Conservation (phyloP, 73 alveolate genomes). For the Paramecium bursaria region DNA sequence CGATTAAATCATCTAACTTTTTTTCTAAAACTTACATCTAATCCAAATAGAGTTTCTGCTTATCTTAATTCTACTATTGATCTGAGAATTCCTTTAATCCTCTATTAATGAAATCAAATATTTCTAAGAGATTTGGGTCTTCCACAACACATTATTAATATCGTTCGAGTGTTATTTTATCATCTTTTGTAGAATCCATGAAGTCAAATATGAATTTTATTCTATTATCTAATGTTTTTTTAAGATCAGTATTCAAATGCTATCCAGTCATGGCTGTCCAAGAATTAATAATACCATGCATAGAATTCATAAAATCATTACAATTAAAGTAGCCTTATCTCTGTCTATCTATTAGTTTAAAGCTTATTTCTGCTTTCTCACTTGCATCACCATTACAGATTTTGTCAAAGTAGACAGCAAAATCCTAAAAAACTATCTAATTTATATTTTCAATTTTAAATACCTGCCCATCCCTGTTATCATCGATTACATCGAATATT, state of each 20-base stretch:
- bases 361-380: conserved; percentile 57
- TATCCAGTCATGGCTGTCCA: conserved; percentile 63
- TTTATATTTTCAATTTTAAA: not conserved
- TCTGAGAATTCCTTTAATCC: conserved; percentile 11
- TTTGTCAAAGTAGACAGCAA: conserved; percentile 49
- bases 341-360: conserved; percentile 42
- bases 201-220: conserved; percentile 20
- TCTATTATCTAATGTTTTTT: conserved; percentile 33
- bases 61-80: not conserved
- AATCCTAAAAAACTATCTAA: conserved; percentile 41
- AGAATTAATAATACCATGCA: conserved; percentile 42
- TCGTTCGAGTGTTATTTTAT: conserved; percentile 44
- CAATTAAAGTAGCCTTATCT: conserved; percentile 21
- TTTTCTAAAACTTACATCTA: not conserved
- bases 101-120: conserved; percentile 44
- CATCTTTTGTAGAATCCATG: conserved; percentile 56
- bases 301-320: conserved; percentile 32
- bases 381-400: conserved; percentile 39
- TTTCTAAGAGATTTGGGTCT: conserved; percentile 47
- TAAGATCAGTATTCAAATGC: conserved; percentile 9
- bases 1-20: conserved; percentile 23
- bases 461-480: conserved; percentile 69
- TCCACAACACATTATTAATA: conserved; percentile 26
- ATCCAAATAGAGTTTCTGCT: not conserved
- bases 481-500: conserved; percentile 62